Percentiles rank a stretch among this genome's conserved stretches.
These are phyloP conservation scores for Phytophthora boehmeriae DNA, from an alignment of 352 stramenopile species.

Conservation along the genomic window DNA sequence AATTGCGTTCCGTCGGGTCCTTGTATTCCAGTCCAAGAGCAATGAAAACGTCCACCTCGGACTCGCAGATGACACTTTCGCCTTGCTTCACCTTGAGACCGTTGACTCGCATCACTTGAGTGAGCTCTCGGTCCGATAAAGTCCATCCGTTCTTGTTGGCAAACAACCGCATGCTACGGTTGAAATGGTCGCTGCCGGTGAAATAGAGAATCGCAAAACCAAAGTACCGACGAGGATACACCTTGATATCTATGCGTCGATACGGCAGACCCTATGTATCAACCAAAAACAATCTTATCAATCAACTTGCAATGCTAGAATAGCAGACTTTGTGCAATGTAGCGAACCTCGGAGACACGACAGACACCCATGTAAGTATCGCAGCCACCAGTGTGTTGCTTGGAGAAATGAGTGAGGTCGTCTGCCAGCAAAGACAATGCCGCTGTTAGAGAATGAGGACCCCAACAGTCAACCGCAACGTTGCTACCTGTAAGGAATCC, in stretches of 20 bases:
- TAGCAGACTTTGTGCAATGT: neutral
- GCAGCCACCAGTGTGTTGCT: conserved; percentile 57
- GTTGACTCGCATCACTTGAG: conserved; percentile 61
- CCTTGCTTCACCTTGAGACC: conserved; percentile 64
- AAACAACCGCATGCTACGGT: conserved; percentile 84
- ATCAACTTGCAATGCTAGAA: too few species aligned
- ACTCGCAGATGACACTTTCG: conserved; percentile 76
- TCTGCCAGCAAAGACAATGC: conserved; percentile 34
- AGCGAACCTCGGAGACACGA: conserved; percentile 54
- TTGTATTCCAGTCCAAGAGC: conserved; percentile 87
- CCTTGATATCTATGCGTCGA: conserved; percentile 87
- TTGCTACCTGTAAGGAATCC: conserved; percentile 69
- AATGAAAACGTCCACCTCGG: conserved; percentile 87
- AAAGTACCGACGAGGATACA: conserved; percentile 83
- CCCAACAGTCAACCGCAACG: conserved; percentile 8
- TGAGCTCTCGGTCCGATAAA: conserved; percentile 72
- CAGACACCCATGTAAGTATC: conserved; percentile 91
- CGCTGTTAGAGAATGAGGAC: conserved; percentile 5
- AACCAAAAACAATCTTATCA: conserved; percentile 9
- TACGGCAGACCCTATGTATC: conserved; percentile 46
- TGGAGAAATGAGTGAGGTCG: conserved; percentile 67
- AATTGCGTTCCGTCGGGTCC: conserved; percentile 75
- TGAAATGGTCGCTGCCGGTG: conserved; percentile 92
- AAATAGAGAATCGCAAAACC: conserved; percentile 91
- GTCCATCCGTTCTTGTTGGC: conserved; percentile 82